Conservation (phyloP, 2,329 filamentous ascomycete genomes). For the Trichoderma sp. region DNA sequence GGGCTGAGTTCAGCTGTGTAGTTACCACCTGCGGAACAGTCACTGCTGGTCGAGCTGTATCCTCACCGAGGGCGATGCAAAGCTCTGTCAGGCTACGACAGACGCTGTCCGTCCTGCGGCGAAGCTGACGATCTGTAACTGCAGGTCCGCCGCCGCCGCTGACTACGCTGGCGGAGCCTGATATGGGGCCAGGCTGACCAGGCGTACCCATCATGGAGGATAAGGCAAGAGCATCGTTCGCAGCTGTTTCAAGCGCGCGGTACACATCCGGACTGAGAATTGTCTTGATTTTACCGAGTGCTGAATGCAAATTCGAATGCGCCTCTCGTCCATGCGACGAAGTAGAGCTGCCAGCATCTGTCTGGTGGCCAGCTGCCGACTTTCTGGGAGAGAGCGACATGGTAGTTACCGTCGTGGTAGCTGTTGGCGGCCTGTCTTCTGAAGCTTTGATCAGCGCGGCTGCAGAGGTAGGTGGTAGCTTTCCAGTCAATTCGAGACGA, state of each 20-base stretch:
- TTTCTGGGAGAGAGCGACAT: slow-evolving; percentile 88
- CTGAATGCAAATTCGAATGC: slow-evolving; percentile 79
- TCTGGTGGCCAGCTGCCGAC: slow-evolving; percentile 34
- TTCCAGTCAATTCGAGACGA: slow-evolving; percentile 86
- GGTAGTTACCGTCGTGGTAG: slow-evolving; percentile 88
- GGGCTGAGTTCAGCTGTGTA: slow-evolving; percentile 5
- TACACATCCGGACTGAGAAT: slow-evolving; percentile 74
- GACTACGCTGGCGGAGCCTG: slow-evolving; percentile 66
- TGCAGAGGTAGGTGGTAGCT: slow-evolving; percentile 79
- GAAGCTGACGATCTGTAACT: slow-evolving; percentile 79
- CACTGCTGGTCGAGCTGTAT: slow-evolving; percentile 42
- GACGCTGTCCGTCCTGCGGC: slow-evolving; percentile 88
- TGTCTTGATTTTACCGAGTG: slow-evolving; percentile 75
- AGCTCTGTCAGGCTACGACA: slow-evolving; percentile 92
- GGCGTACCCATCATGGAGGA: slow-evolving; percentile 76
- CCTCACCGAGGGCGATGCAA: slow-evolving; percentile 79
- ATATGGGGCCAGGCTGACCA: slow-evolving; percentile 70
- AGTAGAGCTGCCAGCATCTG: slow-evolving; percentile 47
- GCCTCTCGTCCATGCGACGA: slow-evolving; percentile 56
- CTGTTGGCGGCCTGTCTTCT: slow-evolving; percentile 84
- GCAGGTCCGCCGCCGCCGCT: slow-evolving; percentile 48
- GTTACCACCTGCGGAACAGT: slow-evolving; percentile 21
- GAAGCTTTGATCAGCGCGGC: slow-evolving; percentile 75
- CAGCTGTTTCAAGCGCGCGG: slow-evolving; percentile 76
- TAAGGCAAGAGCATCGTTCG: slow-evolving; percentile 78